These are phyloP conservation scores for Picea glauca DNA, from an alignment of 75 land plant species.

Conservation along the genomic window DNA sequence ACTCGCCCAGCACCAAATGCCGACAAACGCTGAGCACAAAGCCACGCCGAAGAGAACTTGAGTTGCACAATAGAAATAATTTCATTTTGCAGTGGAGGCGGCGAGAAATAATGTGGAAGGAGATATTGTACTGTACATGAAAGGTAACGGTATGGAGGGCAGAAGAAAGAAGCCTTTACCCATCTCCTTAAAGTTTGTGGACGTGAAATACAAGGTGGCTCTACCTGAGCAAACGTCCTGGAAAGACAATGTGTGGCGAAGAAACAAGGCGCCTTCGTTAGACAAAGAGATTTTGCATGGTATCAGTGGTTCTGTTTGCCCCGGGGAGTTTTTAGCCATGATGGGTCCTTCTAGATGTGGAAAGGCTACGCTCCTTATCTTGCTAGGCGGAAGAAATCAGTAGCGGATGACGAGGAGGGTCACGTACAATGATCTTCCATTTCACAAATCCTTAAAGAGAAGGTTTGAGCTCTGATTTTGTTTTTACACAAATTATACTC, in stretches of 20 bases:
- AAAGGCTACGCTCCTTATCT: conserved; percentile 36
- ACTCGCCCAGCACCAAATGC: no score
- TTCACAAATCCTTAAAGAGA: conserved; percentile 18
- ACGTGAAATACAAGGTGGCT: conserved; percentile 6
- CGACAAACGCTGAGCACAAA: no score
- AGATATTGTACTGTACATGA: neutral
- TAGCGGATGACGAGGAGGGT: conserved; percentile 10
- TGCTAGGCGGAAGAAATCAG: conserved; percentile 20
- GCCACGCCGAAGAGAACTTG: no score
- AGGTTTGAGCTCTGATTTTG: neutral
- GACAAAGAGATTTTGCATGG: conserved; percentile 5
- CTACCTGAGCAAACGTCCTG: neutral
- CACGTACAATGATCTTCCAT: conserved; percentile 22
- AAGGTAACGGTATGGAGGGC: neutral
- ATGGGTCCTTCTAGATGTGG: conserved; percentile 43
- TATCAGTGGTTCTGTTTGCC: no score
- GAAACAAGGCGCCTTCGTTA: neutral
- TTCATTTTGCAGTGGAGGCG: neutral
- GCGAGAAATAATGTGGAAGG: neutral
- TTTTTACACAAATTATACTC: no score
- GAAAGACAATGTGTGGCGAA: neutral
- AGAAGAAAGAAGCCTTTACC: neutral
- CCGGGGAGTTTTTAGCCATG: conserved; percentile 10
- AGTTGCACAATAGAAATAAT: no score
- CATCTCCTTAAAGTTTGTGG: neutral